Evolutionary conservation across 331 rosid genomes (phyloP).

Genomic region (Malus hybrid): DNA sequence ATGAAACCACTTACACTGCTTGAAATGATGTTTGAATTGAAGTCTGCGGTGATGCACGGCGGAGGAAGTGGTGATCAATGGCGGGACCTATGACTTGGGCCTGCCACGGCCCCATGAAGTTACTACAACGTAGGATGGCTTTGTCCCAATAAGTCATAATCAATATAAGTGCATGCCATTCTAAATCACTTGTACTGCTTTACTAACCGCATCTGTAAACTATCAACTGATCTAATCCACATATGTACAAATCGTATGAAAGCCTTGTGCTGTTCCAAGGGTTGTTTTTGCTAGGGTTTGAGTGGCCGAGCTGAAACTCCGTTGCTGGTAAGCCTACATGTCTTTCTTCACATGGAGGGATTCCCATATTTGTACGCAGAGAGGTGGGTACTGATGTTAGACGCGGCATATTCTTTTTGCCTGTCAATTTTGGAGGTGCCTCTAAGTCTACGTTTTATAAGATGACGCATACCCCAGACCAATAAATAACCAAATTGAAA

Average conservation of each 20-base stretch:
- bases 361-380: neutral
- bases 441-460: slow-evolving; percentile 4
- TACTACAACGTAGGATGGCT: neutral
- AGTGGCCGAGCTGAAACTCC: slow-evolving; percentile 3
- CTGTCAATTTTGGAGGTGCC: slow-evolving; percentile 3
- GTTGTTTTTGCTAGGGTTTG: neutral
- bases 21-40: neutral
- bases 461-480: neutral
- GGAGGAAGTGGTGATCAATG: neutral
- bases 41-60: neutral
- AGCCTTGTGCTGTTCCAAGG: no score
- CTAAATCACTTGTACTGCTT: no score
- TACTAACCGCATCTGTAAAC: no score
- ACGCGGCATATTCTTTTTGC: neutral
- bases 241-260: neutral
- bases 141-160: no score
- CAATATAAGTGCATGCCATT: neutral
- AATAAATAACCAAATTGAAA: neutral
- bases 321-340: neutral
- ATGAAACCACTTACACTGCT: neutral
- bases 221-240: no score
- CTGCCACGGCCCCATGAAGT: neutral
- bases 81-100: neutral
- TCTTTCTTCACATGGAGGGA: neutral
- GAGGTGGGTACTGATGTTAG: neutral